Base-by-base conservation (phyloP, 2,329 filamentous ascomycete genomes). In the Paecilomyces formosus region DNA sequence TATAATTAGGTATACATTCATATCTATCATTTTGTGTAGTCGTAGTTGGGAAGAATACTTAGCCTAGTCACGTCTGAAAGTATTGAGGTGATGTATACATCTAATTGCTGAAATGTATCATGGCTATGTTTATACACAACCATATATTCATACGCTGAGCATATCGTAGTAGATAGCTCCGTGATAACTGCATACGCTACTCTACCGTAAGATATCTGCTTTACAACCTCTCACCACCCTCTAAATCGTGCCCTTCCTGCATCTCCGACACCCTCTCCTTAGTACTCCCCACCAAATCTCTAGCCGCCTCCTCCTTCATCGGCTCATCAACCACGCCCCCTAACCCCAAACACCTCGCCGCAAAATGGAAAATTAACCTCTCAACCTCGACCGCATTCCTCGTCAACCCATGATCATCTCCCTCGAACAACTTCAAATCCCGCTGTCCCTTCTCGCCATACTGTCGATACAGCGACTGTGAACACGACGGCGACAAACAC, bases 391-490 rank as follows among this genome's bases (percentile, higher is more conserved):
- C 57, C 49, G 72, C 71, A 60, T 76, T 74, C 28, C 57, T 55
- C n/a, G 67, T 75, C 55, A 78, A 64, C 12, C 73, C 72, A 66
- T 79, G 76, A 62, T 78, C 72, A 59, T 78, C 76, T 0, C 70
- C 69, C 5, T 74, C 68, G 62, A 77, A 78, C 1, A 78, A 60
- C 59, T 73, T 69, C 61, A 78, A 51, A 60, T 67, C 64, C 33
- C 72, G 62, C 15, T 69, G 58, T 1, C 71, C 73, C n/a, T 62
- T 59, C 1, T 54, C 55, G 0, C 73, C 72, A 65, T 78, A 78
- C 62, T 65, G 62, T 15, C 65, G 62, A 60, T 71, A 76, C 59
- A 79, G 58, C 55, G 66, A 63, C 62, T 73, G 64, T 33, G 71
- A 73, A 59, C 74, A 77, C 1, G 57, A 54, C 8, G 62, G 62